Conservation (phyloP, 2,329 filamentous ascomycete genomes). For the Alternaria atra region DNA sequence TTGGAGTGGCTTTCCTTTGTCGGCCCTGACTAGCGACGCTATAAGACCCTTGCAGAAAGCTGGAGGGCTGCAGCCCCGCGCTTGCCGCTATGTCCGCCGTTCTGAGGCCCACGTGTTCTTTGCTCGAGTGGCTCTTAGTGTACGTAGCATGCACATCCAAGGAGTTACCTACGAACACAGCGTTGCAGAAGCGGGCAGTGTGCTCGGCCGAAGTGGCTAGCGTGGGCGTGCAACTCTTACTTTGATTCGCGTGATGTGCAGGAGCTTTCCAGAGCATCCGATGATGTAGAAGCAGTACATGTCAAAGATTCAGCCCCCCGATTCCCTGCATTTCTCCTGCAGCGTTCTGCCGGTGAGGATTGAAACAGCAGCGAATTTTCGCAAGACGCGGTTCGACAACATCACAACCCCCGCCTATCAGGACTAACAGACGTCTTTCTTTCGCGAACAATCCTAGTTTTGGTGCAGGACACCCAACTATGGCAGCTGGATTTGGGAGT, state of each 20-base stretch:
- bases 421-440: background rate
- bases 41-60: background rate
- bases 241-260: too few relatives aligned
- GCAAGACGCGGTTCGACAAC: background rate
- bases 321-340: conserved; percentile 1
- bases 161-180: background rate
- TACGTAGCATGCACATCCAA: background rate
- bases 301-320: background rate
- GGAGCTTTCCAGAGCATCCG: background rate
- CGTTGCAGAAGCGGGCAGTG: too few relatives aligned
- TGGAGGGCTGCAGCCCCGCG: background rate
- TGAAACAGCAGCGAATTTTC: background rate
- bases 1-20: background rate
- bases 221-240: too few relatives aligned
- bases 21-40: background rate
- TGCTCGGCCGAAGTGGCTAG: too few relatives aligned
- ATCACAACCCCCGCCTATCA: background rate
- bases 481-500: background rate
- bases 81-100: background rate
- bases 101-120: conserved; percentile 8
- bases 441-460: background rate
- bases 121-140: background rate
- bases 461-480: background rate
- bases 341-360: background rate
- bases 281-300: background rate